Evolutionary conservation across 495 filamentous ascomycete species (phyloP), one percentile per base, ranked within the genome.

Genomic region (Paragyromitra xinjiangensis): DNA sequence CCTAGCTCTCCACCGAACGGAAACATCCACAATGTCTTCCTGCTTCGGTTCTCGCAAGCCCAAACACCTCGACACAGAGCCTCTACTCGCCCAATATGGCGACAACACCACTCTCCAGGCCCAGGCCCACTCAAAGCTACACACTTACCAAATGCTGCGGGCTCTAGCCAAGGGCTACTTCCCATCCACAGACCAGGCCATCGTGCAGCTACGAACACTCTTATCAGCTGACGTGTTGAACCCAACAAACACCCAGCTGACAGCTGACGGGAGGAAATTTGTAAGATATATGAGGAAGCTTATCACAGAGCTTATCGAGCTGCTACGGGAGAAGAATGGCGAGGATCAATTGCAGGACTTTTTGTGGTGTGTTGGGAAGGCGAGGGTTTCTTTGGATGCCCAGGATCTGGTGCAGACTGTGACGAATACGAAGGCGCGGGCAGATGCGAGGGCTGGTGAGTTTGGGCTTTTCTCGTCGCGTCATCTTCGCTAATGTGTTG

Each of bases 331-430:
- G 73, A 98, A 97, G 87, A 97, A 97, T 82, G 83, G 85, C 71
- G 79, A 88, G n/a, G 94, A 97, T 84, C 90, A 95, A 80, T 87
- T 97, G 51, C 95, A 98, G 83, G 92, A 97, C 73, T 92, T 97
- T 73, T 85, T 97, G 59, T 98, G 94, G 94, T 94, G 89, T 79
- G 77, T 24, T 45, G 48, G 48, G 39, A 73, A 64, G 26, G 78
- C 76, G 1, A 72, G 66, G 6, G 19, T 72, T 39, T 61, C 11
- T 6, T 56, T 97, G 1, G 92, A 97, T 81, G 85, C 88, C 2
- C 87, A 88, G 19, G 87, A 93, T 67, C 81, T 96, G 66, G 87
- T 88, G 1, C 84, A 87, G 45, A 86, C 88, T 45, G 93, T 91
- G 2, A 84, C 86, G 65, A 87, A 85, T 71, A 88, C 88, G n/a